These are phyloP conservation scores for Yarrowia deformans DNA, from an alignment of 805 yeast genomes.

Conservation along the genomic window DNA sequence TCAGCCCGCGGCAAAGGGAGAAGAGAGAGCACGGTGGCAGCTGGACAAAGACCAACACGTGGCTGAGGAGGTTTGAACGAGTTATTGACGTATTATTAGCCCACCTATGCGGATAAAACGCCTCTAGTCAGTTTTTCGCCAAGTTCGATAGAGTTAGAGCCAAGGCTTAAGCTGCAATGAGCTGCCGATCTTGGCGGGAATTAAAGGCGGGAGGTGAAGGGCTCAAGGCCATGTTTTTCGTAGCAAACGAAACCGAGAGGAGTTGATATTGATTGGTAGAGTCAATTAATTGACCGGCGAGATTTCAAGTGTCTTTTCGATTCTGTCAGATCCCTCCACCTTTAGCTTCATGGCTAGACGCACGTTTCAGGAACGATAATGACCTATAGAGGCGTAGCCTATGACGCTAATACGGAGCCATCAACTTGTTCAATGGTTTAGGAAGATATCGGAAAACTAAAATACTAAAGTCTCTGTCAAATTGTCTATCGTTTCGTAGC, in stretches of 20 bases:
- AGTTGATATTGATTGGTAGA: too few relatives aligned
- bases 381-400: neutral
- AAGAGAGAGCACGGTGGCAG: neutral
- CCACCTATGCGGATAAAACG: neutral
- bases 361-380: slow-evolving; percentile 8
- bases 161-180: slow-evolving; percentile 23
- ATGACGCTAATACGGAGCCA: neutral
- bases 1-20: neutral
- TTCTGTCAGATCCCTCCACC: neutral
- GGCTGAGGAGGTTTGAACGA: neutral
- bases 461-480: too few relatives aligned
- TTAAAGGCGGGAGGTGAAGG: too few relatives aligned
- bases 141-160: slow-evolving; percentile 7
- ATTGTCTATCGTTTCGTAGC: too few relatives aligned
- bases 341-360: neutral
- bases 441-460: too few relatives aligned
- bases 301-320: too few relatives aligned
- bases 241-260: too few relatives aligned
- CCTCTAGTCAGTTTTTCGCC: neutral
- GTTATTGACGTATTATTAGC: neutral
- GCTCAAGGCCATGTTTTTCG: too few relatives aligned
- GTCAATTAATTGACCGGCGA: too few relatives aligned
- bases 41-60: neutral
- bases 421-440: too few relatives aligned
- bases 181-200: slow-evolving; percentile 6